These are phyloP conservation scores for Daldinia vernicosa DNA, from an alignment of 495 filamentous ascomycete species.

Conservation along the genomic window DNA sequence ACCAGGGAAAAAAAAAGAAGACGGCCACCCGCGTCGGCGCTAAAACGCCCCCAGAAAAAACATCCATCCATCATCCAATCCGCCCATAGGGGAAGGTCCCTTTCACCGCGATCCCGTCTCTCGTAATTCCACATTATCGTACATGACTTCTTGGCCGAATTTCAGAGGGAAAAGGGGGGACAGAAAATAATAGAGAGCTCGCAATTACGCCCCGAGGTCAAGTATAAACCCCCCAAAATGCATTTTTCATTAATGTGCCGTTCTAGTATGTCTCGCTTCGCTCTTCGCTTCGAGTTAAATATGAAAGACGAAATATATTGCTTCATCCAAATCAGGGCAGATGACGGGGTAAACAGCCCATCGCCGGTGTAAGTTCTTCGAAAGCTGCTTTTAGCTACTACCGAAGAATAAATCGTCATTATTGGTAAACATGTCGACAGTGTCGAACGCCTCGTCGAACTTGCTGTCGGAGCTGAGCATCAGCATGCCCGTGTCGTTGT, in stretches of 20 bases:
- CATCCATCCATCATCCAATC: slow-evolving; percentile 8
- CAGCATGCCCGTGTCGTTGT: slow-evolving; percentile 52
- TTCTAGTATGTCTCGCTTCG: slow-evolving; percentile 2
- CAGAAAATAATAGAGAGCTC: neutral
- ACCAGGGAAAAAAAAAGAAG: slow-evolving; percentile 12
- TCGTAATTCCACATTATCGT: slow-evolving; percentile 35
- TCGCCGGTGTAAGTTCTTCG: slow-evolving; percentile 25
- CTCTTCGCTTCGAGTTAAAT: slow-evolving; percentile 1
- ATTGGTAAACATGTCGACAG: slow-evolving; percentile 53
- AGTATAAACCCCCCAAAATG: slow-evolving; percentile 12
- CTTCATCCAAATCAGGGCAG: slow-evolving; percentile 2
- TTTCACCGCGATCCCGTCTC: slow-evolving; percentile 23
- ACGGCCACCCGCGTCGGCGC: slow-evolving; percentile 23
- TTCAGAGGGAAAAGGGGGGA: neutral
- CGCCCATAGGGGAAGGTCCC: neutral
- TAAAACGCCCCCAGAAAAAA: slow-evolving; percentile 31
- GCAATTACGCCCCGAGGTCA: slow-evolving; percentile 10
- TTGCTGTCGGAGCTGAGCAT: slow-evolving; percentile 51
- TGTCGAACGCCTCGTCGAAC: slow-evolving; percentile 56
- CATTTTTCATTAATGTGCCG: slow-evolving; percentile 15
- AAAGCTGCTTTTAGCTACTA: slow-evolving; percentile 26
- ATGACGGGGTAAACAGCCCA: slow-evolving; percentile 49
- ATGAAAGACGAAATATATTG: neutral
- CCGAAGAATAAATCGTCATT: slow-evolving; percentile 60
- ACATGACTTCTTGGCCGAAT: slow-evolving; percentile 30